Base-by-base conservation (phyloP, 306 rosid genomes). In the Abrus precatorius region DNA sequence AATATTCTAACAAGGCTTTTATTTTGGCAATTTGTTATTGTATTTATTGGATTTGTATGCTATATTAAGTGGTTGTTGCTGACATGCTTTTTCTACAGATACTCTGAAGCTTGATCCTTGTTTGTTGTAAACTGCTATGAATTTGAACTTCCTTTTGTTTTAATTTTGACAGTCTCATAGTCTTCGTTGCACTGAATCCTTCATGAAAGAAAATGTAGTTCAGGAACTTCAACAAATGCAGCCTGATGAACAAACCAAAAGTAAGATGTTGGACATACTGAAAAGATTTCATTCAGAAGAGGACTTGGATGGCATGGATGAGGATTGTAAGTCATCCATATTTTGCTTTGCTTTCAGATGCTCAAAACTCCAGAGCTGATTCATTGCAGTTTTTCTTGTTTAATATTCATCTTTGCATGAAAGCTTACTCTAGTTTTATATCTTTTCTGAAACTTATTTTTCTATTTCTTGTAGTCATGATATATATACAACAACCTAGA, bases 171-270 rank as follows among this genome's bases (percentile, higher is more conserved):
- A 93, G 99, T 90, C 97, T 33, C 98, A 93, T 83, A 90, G 92
- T 76, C 81, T 87, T 66, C 89, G 89, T 7, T 95, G 99, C 28
- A 95, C 97, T 4, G 97, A 95, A 82, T 95, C 96, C 68, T 95
- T 95, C 85, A 93, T 95, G 97, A 80, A 89, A 85, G 97, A 93
- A 74, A 93, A 93, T 83, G 99, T 95, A 64, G 96, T 89, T 50
- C 91, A 67, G 82, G 98, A 93, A 82, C 92, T 95, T 72, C 90
- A 63, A 47, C 91, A 90, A 32, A 78, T 91, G 91, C 88, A 81
- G 63, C 87, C 97, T 13, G 70, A 88, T 69, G 94, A 91, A 10
- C 82, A 85, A 80, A 83, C 89, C 62, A 95, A 91, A 73, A 88
- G 56, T 7, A 93, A 95, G 85, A 95, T 90, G 94, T 38, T 95